phyloP scores from a whole-genome alignment of 2,329 filamentous ascomycete species.

The Talaromyces sp. region DNA sequence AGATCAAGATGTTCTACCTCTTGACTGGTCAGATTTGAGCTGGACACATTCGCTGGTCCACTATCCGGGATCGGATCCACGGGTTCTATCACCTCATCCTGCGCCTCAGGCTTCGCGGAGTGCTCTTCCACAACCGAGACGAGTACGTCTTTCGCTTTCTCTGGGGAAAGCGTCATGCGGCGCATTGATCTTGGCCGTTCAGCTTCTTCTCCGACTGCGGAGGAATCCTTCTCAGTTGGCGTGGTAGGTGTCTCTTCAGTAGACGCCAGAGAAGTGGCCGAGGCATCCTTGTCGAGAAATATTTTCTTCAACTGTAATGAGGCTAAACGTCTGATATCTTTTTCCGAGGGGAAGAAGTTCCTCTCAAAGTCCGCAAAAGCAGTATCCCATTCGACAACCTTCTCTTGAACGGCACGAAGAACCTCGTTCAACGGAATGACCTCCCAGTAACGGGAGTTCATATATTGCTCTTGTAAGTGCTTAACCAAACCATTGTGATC shows the following conservation, averaged over 20 bases:
- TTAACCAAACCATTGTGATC: conserved; percentile 72
- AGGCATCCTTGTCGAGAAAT: conserved; percentile 82
- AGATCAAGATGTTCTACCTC: conserved; percentile 62
- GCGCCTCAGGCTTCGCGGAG: conserved; percentile 38
- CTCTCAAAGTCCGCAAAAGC: conserved; percentile 87
- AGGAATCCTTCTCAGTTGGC: conserved; percentile 34
- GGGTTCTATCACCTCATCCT: conserved; percentile 23
- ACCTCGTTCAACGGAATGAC: conserved; percentile 89
- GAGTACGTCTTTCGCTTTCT: conserved; percentile 63
- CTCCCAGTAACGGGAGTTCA: conserved; percentile 93
- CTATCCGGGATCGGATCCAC: conserved; percentile 21
- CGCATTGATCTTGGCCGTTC: conserved; percentile 33
- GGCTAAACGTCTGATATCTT: conserved; percentile 88
- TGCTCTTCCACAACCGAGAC: conserved; percentile 65
- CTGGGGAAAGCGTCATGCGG: conserved; percentile 52
- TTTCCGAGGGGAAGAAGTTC: conserved; percentile 90
- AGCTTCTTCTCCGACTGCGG: conserved; percentile 29
- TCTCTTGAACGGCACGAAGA: conserved; percentile 86
- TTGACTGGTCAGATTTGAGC: conserved; percentile 32
- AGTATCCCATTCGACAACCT: conserved; percentile 88
- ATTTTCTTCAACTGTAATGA: conserved; percentile 91
- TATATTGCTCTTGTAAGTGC: conserved; percentile 84
- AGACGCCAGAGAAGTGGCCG: conserved; percentile 68
- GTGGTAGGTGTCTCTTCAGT: conserved; percentile 62
- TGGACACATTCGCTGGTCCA: conserved; percentile 21